phyloP scores from a whole-genome alignment of 73 alveolate genomes.

The Durusdinium trenchii region DNA sequence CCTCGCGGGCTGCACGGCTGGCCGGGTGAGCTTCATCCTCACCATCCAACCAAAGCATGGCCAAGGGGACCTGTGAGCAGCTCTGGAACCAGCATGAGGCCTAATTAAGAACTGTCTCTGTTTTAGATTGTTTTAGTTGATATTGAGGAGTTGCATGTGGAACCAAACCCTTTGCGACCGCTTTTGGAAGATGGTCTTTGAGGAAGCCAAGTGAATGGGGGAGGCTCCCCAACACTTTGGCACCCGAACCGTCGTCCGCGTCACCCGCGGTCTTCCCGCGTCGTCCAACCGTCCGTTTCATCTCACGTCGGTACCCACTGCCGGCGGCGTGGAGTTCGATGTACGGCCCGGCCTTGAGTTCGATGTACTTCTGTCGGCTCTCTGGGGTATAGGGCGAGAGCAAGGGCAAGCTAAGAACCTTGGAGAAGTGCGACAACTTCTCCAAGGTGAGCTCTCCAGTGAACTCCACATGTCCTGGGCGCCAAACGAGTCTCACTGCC shows the following conservation, averaged over 20 bases:
- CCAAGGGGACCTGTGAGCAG: slow-evolving; percentile 45
- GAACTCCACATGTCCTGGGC: slow-evolving; percentile 85
- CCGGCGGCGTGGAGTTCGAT: neutral
- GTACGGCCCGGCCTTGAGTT: slow-evolving; percentile 26
- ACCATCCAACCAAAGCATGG: slow-evolving; percentile 86
- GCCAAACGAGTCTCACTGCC: neutral
- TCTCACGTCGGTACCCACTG: too few relatives aligned
- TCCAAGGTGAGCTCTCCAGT: slow-evolving; percentile 90
- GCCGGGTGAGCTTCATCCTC: slow-evolving; percentile 36
- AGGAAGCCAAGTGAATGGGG: too few relatives aligned
- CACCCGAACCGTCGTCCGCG: too few relatives aligned
- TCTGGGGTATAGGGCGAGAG: slow-evolving; percentile 68
- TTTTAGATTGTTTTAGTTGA: too few relatives aligned
- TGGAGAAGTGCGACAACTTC: slow-evolving; percentile 66
- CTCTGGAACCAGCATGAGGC: too few relatives aligned
- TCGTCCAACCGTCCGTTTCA: neutral
- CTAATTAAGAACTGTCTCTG: too few relatives aligned
- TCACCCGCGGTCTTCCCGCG: neutral
- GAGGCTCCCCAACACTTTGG: too few relatives aligned
- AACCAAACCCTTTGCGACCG: too few relatives aligned
- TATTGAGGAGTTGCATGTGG: too few relatives aligned
- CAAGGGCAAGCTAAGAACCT: slow-evolving; percentile 77
- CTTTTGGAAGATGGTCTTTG: too few relatives aligned
- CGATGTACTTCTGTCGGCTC: slow-evolving; percentile 80
- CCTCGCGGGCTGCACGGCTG: slow-evolving; percentile 59